These are phyloP conservation scores for Cyphellophora attinorum DNA, from an alignment of 2,329 filamentous ascomycete genomes.

Conservation along the genomic window DNA sequence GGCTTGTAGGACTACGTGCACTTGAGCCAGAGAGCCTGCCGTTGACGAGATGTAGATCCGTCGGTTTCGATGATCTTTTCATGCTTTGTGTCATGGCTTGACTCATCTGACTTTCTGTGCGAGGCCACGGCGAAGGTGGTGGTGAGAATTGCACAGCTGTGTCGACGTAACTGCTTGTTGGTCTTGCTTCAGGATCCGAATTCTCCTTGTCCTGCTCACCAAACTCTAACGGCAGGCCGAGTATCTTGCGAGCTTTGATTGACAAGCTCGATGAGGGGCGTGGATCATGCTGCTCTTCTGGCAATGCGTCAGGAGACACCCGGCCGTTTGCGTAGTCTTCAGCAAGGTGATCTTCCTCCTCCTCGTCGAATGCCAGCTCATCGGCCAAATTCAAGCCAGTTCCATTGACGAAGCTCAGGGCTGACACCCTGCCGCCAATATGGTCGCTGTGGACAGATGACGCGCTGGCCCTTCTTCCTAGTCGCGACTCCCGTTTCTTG, in stretches of 20 bases:
- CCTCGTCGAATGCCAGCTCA: constrained; percentile 78
- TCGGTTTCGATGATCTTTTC: neutral
- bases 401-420: constrained; percentile 48
- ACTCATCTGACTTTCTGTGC: constrained; percentile 17
- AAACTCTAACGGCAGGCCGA: constrained; percentile 30
- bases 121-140: constrained; percentile 58
- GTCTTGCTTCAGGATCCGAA: constrained; percentile 14
- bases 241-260: constrained; percentile 34
- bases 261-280: constrained; percentile 31
- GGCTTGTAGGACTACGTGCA: constrained; percentile 9
- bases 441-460: constrained; percentile 42
- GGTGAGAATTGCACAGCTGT: constrained; percentile 76
- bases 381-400: constrained; percentile 70
- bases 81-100: constrained; percentile 5
- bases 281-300: constrained; percentile 25
- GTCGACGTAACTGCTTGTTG: constrained; percentile 53
- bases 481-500: constrained; percentile 20
- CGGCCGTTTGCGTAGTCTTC: constrained; percentile 60
- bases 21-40: constrained; percentile 2
- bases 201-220: constrained; percentile 22
- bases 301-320: constrained; percentile 33
- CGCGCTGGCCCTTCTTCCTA: constrained; percentile 49
- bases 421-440: constrained; percentile 60
- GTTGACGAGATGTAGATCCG: constrained; percentile 2
- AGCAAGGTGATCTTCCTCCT: constrained; percentile 49